Conservation (phyloP, 83 land plant species). For the Picea engelmannii region DNA sequence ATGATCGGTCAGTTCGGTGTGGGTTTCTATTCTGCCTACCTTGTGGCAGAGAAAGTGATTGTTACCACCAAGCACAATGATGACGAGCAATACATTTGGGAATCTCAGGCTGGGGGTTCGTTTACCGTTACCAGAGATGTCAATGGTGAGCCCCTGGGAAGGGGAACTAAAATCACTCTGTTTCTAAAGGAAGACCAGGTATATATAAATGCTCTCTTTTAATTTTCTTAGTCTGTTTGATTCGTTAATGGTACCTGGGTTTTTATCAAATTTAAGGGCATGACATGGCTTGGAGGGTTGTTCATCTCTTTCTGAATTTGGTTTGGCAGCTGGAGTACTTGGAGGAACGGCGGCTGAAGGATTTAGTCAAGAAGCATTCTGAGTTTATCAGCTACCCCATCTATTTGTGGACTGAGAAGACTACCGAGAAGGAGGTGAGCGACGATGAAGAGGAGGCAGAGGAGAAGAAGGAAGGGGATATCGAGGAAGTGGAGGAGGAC, state of each 20-base stretch:
- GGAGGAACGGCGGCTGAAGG: slow-evolving; percentile 82
- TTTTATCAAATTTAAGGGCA: no score
- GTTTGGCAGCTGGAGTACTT: slow-evolving; percentile 60
- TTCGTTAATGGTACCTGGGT: no score
- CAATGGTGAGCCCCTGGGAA: slow-evolving; percentile 62
- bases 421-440: slow-evolving; percentile 56
- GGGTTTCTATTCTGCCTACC: slow-evolving; percentile 67
- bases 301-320: neutral
- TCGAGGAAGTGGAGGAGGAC: slow-evolving; percentile 67
- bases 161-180: slow-evolving; percentile 77
- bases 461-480: slow-evolving; percentile 51
- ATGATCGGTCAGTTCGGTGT: slow-evolving; percentile 66
- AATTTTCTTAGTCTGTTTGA: no score
- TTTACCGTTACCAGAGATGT: slow-evolving; percentile 59
- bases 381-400: slow-evolving; percentile 72
- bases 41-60: slow-evolving; percentile 74
- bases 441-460: slow-evolving; percentile 70
- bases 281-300: no score
- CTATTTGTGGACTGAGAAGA: slow-evolving; percentile 61
- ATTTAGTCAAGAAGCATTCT: slow-evolving; percentile 69
- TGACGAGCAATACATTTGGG: slow-evolving; percentile 65
- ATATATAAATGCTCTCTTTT: neutral
- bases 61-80: slow-evolving; percentile 80
- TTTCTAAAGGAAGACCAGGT: slow-evolving; percentile 57
- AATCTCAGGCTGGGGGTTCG: slow-evolving; percentile 76